Conservation (phyloP, 805 yeast species). For the Starmerella roubikii region DNA sequence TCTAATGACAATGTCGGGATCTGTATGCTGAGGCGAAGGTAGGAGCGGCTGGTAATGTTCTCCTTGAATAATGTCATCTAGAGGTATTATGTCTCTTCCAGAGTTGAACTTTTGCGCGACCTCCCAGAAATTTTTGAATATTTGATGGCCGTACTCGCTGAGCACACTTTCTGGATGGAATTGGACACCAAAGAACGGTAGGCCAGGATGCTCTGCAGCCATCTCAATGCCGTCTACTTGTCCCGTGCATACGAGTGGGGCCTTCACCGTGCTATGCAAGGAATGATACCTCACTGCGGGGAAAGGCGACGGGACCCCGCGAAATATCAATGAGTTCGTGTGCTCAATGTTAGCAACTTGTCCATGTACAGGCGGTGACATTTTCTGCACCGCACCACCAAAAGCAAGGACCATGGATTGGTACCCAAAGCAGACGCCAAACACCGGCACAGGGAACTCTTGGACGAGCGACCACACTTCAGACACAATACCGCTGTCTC, state of each 20-base stretch:
- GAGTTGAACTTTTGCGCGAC: conserved; percentile 31
- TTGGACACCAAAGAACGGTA: conserved; percentile 86
- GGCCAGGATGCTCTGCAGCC: conserved; percentile 54
- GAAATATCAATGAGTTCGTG: conserved; percentile 29
- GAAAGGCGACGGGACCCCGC: conserved; percentile 33
- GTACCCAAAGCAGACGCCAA: conserved; percentile 90
- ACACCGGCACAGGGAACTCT: conserved; percentile 41
- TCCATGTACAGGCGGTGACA: conserved; percentile 66
- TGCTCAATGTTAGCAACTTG: conserved; percentile 47
- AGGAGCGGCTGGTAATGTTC: conserved; percentile 5
- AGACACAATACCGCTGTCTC: conserved; percentile 64
- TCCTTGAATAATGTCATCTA: neutral
- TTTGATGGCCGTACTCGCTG: conserved; percentile 47
- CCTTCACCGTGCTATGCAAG: conserved; percentile 35
- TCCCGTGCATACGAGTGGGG: conserved; percentile 1
- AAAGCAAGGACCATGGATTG: conserved; percentile 59
- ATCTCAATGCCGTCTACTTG: conserved; percentile 38
- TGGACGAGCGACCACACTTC: conserved; percentile 34
- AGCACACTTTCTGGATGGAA: conserved; percentile 95
- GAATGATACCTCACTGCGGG: conserved; percentile 85
- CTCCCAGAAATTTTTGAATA: conserved; percentile 51
- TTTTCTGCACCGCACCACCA: conserved; percentile 43
- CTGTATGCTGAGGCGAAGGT: neutral
- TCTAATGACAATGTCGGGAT: neutral
- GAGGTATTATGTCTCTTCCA: conserved; percentile 6